phyloP scores from a whole-genome alignment of 208 protist species.

The Acanthamoeba castellanii region DNA sequence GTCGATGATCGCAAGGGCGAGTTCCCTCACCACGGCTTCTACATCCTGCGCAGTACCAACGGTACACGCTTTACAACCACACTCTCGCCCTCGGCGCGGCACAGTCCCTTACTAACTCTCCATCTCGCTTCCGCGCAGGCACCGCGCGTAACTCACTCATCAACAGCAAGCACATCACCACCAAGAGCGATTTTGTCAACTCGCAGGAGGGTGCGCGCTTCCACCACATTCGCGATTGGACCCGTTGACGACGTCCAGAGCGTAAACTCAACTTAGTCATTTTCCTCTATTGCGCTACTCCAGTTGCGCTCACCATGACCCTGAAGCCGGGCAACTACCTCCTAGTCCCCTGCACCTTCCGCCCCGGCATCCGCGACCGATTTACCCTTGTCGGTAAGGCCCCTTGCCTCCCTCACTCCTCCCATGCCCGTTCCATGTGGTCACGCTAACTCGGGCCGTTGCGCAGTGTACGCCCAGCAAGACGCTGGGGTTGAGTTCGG shows the following conservation, averaged over 20 bases:
- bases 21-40: slow-evolving; percentile 62
- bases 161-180: slow-evolving; percentile 28
- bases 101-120: background rate
- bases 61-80: background rate
- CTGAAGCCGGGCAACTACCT: slow-evolving; percentile 65
- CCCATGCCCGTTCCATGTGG: background rate
- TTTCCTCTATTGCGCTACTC: background rate
- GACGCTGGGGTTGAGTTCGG: background rate
- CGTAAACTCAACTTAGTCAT: background rate
- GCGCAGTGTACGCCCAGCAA: background rate
- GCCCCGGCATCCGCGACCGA: background rate
- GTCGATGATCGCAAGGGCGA: background rate
- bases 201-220: slow-evolving; percentile 6
- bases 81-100: background rate
- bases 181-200: slow-evolving; percentile 70
- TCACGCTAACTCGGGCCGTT: background rate
- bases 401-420: too few species aligned
- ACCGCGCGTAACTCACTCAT: slow-evolving; percentile 19
- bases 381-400: background rate
- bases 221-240: background rate
- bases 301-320: background rate
- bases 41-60: slow-evolving; percentile 61
- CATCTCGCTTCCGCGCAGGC: background rate
- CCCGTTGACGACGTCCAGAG: background rate
- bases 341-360: slow-evolving; percentile 71